A percentile compares a stretch with the other conserved stretches of the same genome.
Conservation (phyloP, 805 yeast genomes). For the Starmerella apicola region DNA sequence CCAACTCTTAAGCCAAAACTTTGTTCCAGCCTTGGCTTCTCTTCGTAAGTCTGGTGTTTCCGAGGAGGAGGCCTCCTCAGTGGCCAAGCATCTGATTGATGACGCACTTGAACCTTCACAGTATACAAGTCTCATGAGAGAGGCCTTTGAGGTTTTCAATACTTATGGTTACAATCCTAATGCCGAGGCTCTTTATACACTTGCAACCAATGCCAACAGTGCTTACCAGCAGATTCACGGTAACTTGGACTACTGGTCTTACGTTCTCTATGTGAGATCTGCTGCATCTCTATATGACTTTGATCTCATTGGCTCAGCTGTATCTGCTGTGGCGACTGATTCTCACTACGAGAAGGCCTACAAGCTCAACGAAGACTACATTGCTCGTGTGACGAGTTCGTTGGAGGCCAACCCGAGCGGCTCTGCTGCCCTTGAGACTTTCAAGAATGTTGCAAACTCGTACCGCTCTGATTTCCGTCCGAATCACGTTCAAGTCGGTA, state of each 20-base stretch:
- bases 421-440: conserved; percentile 5
- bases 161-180: conserved; percentile 7
- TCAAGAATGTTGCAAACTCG: conserved; percentile 1
- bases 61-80: conserved; percentile 11
- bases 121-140: conserved; percentile 9
- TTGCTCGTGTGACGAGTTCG: conserved; percentile 5
- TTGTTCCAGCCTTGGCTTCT: conserved; percentile 6
- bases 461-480: conserved; percentile 8
- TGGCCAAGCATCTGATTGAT: conserved; percentile 11
- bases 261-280: conserved; percentile 7
- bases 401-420: conserved; percentile 11
- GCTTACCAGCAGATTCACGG: conserved; percentile 11
- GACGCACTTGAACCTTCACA: conserved; percentile 10
- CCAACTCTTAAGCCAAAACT: conserved; percentile 2
- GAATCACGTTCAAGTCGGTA: background rate
- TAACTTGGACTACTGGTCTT: conserved; percentile 6
- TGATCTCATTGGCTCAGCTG: background rate
- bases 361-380: background rate
- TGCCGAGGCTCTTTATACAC: conserved; percentile 5
- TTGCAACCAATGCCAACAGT: conserved; percentile 7
- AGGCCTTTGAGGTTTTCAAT: conserved; percentile 2
- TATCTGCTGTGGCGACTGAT: background rate
- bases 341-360: background rate
- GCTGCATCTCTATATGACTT: conserved; percentile 11
- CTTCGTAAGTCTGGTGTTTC: conserved; percentile 11